Conservation (phyloP, 2,329 filamentous ascomycete genomes). For the Delphinella strobiligena region DNA sequence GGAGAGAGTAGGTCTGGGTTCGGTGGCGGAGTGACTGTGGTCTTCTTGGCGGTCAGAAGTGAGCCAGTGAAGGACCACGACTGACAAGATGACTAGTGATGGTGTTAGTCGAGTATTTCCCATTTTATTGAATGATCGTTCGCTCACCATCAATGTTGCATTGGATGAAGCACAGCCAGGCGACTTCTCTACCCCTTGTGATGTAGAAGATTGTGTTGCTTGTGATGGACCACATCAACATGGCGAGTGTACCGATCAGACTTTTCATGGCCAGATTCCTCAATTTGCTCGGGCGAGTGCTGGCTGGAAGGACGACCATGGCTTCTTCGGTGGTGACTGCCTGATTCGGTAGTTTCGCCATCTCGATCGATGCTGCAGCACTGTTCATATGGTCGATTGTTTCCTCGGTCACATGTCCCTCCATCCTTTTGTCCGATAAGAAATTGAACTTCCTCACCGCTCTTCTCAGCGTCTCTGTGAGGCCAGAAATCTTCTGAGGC, state of each 20-base stretch:
- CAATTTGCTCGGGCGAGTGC: slow-evolving; percentile 12
- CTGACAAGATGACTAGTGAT: slow-evolving; percentile 4
- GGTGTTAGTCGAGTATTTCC: background rate
- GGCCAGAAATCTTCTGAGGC: background rate
- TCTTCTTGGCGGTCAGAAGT: slow-evolving; percentile 4
- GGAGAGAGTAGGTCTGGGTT: background rate
- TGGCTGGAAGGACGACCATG: slow-evolving; percentile 2
- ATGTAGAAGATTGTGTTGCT: slow-evolving; percentile 24
- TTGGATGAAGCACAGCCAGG: slow-evolving; percentile 28
- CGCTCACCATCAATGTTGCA: slow-evolving; percentile 29
- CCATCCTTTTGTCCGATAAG: too few relatives aligned
- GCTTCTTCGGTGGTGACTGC: background rate
- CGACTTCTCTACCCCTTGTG: slow-evolving; percentile 23
- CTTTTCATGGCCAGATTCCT: slow-evolving; percentile 27
- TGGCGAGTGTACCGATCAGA: slow-evolving; percentile 24
- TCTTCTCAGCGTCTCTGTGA: slow-evolving; percentile 2
- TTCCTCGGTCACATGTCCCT: too few relatives aligned
- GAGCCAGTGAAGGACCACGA: slow-evolving; percentile 6
- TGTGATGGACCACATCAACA: slow-evolving; percentile 26
- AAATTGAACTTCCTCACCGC: background rate
- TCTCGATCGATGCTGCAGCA: background rate
- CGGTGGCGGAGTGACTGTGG: background rate
- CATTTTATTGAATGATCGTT: background rate
- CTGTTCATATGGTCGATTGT: background rate
- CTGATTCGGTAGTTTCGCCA: background rate